Percentiles rank a stretch among this genome's conserved stretches.
phyloP scores from a whole-genome alignment of 345 rosid genomes.

The Salix brachista region DNA sequence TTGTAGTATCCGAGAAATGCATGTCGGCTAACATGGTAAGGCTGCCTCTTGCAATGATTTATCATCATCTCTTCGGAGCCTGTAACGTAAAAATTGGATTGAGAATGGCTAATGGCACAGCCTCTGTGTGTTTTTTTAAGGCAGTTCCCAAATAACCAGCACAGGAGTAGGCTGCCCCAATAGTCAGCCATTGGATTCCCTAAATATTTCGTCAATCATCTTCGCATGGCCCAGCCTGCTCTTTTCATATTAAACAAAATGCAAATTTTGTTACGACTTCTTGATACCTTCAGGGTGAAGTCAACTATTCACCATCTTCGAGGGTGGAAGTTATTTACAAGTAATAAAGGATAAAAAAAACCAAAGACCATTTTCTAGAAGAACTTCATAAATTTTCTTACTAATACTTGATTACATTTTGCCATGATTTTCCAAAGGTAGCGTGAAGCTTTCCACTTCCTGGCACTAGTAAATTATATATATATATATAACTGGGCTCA shows the following conservation, averaged over 20 bases:
- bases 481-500: too few relatives aligned
- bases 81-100: neutral
- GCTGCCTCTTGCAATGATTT: neutral
- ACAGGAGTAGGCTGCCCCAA: too few relatives aligned
- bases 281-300: neutral
- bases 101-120: too few relatives aligned
- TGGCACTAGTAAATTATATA: too few relatives aligned
- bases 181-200: neutral
- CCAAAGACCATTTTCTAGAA: too few relatives aligned
- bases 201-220: neutral
- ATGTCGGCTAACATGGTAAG: constrained; percentile 12
- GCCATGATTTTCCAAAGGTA: too few relatives aligned
- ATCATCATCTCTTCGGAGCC: neutral
- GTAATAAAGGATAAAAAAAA: neutral
- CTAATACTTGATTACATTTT: too few relatives aligned
- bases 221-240: neutral
- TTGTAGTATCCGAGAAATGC: constrained; percentile 14
- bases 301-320: neutral
- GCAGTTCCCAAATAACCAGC: too few relatives aligned
- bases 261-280: too few relatives aligned
- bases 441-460: too few relatives aligned
- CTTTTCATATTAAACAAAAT: neutral
- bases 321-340: neutral
- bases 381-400: too few relatives aligned
- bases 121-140: too few relatives aligned